Evolutionary conservation across 2,329 filamentous ascomycete genomes (phyloP).

Genomic region (Alternaria ethzedia): DNA sequence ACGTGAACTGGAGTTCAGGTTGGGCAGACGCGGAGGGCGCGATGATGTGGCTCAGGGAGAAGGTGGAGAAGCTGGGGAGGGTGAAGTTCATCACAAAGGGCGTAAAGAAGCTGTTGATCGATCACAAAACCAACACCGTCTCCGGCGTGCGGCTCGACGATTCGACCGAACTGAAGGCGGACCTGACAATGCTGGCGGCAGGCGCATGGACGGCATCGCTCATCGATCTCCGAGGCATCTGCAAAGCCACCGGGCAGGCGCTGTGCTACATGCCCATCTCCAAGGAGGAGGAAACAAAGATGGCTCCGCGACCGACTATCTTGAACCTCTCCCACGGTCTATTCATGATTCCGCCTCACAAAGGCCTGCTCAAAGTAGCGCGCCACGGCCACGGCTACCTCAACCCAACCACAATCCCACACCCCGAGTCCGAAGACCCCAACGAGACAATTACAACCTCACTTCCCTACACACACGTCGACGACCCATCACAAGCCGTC

Average conservation of each 20-base stretch:
- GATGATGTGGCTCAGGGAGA: conserved; percentile 68
- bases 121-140: conserved; percentile 46
- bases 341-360: conserved; percentile 74
- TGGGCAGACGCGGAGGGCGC: conserved; percentile 80
- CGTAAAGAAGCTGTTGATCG: conserved; percentile 51
- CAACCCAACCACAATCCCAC: conserved; percentile 55
- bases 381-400: conserved; percentile 59
- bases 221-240: conserved; percentile 77
- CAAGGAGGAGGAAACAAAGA: conserved; percentile 68
- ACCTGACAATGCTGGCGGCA: conserved; percentile 79
- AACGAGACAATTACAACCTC: conserved; percentile 50
- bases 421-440: conserved; percentile 51
- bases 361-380: conserved; percentile 55
- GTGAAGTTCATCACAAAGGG: conserved; percentile 60
- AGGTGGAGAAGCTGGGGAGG: conserved; percentile 62
- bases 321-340: conserved; percentile 74
- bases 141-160: conserved; percentile 65
- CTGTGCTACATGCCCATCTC: conserved; percentile 80
- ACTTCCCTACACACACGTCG: conserved; percentile 61
- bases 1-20: conserved; percentile 75
- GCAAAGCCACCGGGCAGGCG: conserved; percentile 81
- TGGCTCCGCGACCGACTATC: conserved; percentile 73
- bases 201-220: conserved; percentile 86
- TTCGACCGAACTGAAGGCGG: conserved; percentile 63
- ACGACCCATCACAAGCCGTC: conserved; percentile 50